Evolutionary conservation across 257 asterid genomes (phyloP).

Genomic region (Verbena officinalis): DNA sequence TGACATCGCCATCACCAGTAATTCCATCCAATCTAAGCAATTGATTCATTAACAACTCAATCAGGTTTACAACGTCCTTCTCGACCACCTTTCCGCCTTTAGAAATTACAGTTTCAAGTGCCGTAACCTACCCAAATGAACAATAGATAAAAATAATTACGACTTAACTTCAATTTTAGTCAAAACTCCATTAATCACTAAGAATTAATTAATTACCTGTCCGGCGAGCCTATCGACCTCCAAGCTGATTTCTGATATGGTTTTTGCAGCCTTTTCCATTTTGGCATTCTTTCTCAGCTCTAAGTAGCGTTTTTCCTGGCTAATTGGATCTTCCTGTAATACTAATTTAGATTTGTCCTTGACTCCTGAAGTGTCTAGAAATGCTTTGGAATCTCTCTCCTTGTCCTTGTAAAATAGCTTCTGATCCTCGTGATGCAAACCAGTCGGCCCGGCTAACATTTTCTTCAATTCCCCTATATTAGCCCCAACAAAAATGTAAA

Average conservation of each 20-base stretch:
- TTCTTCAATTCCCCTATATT: conserved; percentile 82
- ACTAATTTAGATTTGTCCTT: conserved; percentile 86
- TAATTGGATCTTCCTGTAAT: conserved; percentile 71
- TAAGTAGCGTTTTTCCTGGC: conserved; percentile 69
- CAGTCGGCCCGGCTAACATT: conserved; percentile 80
- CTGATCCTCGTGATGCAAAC: conserved; percentile 89
- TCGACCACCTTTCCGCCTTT: conserved; percentile 80
- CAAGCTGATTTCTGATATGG: conserved; percentile 69
- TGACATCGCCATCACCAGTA: conserved; percentile 68
- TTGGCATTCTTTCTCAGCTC: conserved; percentile 73
- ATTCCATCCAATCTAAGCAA: conserved; percentile 72
- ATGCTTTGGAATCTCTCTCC: conserved; percentile 77
- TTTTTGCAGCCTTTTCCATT: conserved; percentile 66
- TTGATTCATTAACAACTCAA: conserved; percentile 81
- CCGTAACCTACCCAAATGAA: conserved; percentile 57
- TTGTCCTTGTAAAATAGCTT: conserved; percentile 75
- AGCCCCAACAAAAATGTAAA: background rate
- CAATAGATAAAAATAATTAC: background rate
- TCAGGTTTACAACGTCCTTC: conserved; percentile 56
- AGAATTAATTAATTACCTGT: conserved; percentile 46
- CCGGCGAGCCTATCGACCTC: conserved; percentile 74
- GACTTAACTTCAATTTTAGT: background rate
- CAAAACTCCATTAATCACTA: too few relatives aligned
- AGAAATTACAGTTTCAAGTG: conserved; percentile 61
- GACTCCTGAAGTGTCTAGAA: conserved; percentile 70